These are phyloP conservation scores for Volvox africanus DNA, from an alignment of 139 green algal genomes.

Conservation along the genomic window DNA sequence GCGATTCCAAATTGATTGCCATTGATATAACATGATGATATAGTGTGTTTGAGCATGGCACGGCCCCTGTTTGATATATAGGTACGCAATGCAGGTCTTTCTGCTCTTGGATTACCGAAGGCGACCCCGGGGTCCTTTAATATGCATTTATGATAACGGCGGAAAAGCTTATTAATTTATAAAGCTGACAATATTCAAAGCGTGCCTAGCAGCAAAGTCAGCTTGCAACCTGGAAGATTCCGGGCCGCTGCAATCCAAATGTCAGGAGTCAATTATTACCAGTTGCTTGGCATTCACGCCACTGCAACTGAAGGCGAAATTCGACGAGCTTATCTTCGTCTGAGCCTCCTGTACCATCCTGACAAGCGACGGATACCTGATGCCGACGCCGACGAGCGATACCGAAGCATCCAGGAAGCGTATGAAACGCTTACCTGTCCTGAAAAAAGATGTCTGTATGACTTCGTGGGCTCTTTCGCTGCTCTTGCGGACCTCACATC, in stretches of 20 bases:
- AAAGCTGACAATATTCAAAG: too few relatives aligned
- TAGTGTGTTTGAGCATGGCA: background rate
- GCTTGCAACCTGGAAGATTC: background rate
- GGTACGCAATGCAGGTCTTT: too few relatives aligned
- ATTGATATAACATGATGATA: background rate
- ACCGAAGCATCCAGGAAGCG: background rate
- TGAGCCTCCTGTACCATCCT: background rate
- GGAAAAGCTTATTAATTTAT: too few relatives aligned
- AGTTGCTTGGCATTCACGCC: background rate
- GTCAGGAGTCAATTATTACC: slow-evolving; percentile 34
- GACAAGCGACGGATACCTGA: background rate
- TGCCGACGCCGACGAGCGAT: background rate
- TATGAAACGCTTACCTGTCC: slow-evolving; percentile 16
- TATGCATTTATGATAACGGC: too few relatives aligned
- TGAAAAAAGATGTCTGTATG: slow-evolving; percentile 29
- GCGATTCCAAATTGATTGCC: background rate
- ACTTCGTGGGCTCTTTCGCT: slow-evolving; percentile 22
- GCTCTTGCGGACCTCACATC: slow-evolving; percentile 7
- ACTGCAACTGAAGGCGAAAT: slow-evolving; percentile 5
- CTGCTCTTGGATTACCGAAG: too few relatives aligned
- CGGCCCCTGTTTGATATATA: too few relatives aligned
- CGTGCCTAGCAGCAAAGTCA: too few relatives aligned
- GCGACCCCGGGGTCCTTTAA: too few relatives aligned
- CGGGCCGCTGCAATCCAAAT: background rate
- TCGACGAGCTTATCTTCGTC: background rate